Base-by-base conservation (phyloP, 148 eudicot genomes). In the Rhododendron mucronatum region DNA sequence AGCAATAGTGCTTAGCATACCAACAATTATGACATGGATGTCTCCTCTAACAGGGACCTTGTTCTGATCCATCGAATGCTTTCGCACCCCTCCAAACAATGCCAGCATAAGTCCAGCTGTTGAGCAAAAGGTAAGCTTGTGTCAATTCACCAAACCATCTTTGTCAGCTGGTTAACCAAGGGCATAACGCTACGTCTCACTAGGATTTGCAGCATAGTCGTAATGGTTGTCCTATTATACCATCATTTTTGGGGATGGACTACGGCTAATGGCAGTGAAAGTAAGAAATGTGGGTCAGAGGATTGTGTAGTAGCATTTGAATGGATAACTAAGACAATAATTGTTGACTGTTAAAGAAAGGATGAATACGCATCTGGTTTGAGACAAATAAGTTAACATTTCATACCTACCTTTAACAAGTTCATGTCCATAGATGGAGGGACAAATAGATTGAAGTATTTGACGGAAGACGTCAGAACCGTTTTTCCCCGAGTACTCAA, bases 21-120 rank as follows among this genome's bases (percentile, higher is more conserved):
- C 99, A 53, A 97, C 98, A 87, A 97, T 90, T 81, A 97, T 93
- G 83, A 97, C 93, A 90, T 97, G 99, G 83, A 97, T 94, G 87
- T 97, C 99, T 84, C 99, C 99, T 92, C 99, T 90, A 83, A 97
- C 98, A 37, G 99, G 99, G 76, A 97, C 99, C 91, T 97, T 97
- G 90, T 95, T 97, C 89, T 95, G 98, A 91, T 97, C 95, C 93
- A 89, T 90, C 48, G 96, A 93, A 90, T 97, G 95, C 92, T 95
- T 97, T 65, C 94, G 90, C 37, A 95, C 98, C 79, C 99, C 99
- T 83, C 98, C 95, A 93, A 97, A 97, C 33, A 97, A 88, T 75
- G 95, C 90, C 82, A 97, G 88, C 81, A 98, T 93, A 85, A 97
- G 94, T 89, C 99, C 99, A 83, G 99, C 99, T 97, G 93, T 86